phyloP scores from a whole-genome alignment of 441 rosid genomes.

The Populus hybrid region DNA sequence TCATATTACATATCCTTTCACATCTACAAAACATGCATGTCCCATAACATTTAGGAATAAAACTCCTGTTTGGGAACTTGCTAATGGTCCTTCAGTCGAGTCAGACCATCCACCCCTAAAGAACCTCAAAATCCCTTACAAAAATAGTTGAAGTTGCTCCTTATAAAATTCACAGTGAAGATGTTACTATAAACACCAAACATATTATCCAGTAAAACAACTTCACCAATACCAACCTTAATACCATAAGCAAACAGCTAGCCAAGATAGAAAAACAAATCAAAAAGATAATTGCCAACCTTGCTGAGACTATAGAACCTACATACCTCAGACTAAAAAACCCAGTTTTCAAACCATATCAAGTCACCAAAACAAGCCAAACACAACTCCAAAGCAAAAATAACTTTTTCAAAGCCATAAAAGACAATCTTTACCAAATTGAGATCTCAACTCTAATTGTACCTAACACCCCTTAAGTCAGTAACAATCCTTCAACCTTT shows the following conservation, averaged over 20 bases:
- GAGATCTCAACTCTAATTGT: no score
- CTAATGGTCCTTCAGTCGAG: background rate
- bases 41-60: no score
- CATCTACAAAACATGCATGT: background rate
- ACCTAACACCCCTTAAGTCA: no score
- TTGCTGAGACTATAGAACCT: background rate
- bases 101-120: background rate
- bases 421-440: no score
- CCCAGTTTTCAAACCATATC: background rate
- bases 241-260: no score
- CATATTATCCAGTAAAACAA: no score
- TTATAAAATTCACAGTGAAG: background rate
- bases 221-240: no score
- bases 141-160: background rate
- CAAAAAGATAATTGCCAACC: no score
- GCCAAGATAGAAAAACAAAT: background rate
- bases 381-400: no score
- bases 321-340: background rate
- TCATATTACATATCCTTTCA: background rate
- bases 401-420: no score
- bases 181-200: no score
- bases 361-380: no score
- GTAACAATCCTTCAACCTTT: background rate
- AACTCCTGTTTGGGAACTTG: background rate
- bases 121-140: background rate